Conservation (phyloP, 331 rosid species). For the Acacia pycnantha region DNA sequence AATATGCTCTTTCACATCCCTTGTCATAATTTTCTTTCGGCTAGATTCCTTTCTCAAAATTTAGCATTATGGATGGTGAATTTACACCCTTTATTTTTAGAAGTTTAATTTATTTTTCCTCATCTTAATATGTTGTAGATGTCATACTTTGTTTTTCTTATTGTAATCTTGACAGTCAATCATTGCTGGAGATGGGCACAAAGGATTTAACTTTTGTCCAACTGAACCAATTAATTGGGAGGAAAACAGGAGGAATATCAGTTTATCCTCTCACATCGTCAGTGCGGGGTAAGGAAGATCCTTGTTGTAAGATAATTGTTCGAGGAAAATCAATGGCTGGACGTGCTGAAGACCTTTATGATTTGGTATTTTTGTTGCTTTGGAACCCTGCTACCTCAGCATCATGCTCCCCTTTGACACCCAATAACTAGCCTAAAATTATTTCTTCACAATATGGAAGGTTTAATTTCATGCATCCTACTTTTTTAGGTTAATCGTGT, state of each 20-base stretch:
- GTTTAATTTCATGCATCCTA: slow-evolving; percentile 28
- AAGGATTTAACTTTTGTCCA: slow-evolving; percentile 93
- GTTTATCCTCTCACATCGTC: slow-evolving; percentile 95
- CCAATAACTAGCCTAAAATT: slow-evolving; percentile 4
- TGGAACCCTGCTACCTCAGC: background rate
- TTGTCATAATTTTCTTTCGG: background rate
- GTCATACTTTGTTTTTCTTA: slow-evolving; percentile 17
- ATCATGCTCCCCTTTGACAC: background rate
- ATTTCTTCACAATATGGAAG: slow-evolving; percentile 4
- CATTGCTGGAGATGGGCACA: slow-evolving; percentile 98
- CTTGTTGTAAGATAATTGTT: slow-evolving; percentile 82
- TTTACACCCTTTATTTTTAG: background rate
- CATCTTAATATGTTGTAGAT: slow-evolving; percentile 3
- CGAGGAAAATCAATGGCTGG: slow-evolving; percentile 98
- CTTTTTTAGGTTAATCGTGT: slow-evolving; percentile 68
- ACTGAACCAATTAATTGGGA: slow-evolving; percentile 91
- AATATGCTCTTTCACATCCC: slow-evolving; percentile 5
- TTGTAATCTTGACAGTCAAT: slow-evolving; percentile 69
- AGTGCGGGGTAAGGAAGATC: slow-evolving; percentile 72
- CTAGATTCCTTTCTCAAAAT: background rate
- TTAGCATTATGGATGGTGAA: background rate
- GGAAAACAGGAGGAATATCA: slow-evolving; percentile 98
- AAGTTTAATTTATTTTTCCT: slow-evolving; percentile 22
- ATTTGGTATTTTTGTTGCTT: slow-evolving; percentile 57
- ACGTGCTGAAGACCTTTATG: slow-evolving; percentile 78